Percentiles rank a stretch among this genome's conserved stretches.
Conservation (phyloP, 2,329 filamentous ascomycete genomes). For the Claviceps arundinis region DNA sequence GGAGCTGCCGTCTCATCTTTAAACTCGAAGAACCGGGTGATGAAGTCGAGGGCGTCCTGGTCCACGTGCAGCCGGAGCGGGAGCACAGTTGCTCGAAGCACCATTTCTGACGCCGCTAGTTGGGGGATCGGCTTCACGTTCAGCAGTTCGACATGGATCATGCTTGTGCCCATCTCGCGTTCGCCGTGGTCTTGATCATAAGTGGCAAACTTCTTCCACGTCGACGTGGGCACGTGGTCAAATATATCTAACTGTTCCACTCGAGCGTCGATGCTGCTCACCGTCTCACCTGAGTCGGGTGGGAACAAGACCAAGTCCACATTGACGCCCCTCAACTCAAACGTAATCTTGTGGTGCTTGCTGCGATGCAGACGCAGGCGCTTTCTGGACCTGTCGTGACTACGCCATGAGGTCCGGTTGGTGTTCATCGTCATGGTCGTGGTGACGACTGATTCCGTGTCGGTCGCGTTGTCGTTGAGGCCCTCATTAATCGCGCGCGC, state of each 20-base stretch:
- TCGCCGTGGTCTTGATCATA: conserved; percentile 82
- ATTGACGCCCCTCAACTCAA: conserved; percentile 76
- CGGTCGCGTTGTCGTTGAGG: conserved; percentile 72
- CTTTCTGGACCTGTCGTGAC: conserved; percentile 33
- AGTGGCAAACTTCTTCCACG: conserved; percentile 96
- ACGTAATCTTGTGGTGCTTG: conserved; percentile 87
- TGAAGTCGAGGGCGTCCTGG: conserved; percentile 93
- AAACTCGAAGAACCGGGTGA: conserved; percentile 96
- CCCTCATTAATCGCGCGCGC: conserved; percentile 75
- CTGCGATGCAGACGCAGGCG: conserved; percentile 68
- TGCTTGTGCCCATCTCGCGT: conserved; percentile 72
- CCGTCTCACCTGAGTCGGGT: conserved; percentile 61
- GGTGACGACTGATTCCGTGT: conserved; percentile 79
- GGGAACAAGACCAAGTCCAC: conserved; percentile 75
- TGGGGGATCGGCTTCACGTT: conserved; percentile 78
- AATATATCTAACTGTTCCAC: conserved; percentile 79
- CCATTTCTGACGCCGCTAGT: conserved; percentile 78
- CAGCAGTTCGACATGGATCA: conserved; percentile 80
- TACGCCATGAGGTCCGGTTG: conserved; percentile 31
- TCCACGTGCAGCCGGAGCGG: conserved; percentile 89
- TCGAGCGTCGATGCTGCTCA: conserved; percentile 76
- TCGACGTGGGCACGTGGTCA: conserved; percentile 87
- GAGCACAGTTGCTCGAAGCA: conserved; percentile 65
- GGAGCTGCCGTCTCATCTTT: conserved; percentile 56
- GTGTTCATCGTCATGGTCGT: conserved; percentile 52